A percentile compares a stretch with the other conserved stretches of the same genome.
These are phyloP conservation scores for Phytophthora idaei DNA, from an alignment of 352 stramenopile genomes.

Conservation along the genomic window DNA sequence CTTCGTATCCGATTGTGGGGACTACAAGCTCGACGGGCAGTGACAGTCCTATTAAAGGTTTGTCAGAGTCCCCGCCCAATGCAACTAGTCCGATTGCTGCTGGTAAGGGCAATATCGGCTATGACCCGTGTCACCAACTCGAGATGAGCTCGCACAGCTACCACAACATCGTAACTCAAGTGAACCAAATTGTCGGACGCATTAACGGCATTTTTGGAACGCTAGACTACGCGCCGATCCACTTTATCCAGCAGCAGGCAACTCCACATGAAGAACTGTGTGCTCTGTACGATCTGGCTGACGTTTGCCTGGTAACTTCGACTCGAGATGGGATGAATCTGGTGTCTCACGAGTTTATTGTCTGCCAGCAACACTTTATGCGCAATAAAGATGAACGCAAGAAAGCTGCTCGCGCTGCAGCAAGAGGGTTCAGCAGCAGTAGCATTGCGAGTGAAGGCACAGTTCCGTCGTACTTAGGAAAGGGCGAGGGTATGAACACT, in stretches of 20 bases:
- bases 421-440: constrained; percentile 7
- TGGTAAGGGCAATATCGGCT: constrained; percentile 34
- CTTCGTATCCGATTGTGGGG: constrained; percentile 31
- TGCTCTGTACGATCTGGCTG: constrained; percentile 88
- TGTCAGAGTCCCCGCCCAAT: constrained; percentile 32
- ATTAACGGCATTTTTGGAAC: constrained; percentile 91
- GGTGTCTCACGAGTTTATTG: constrained; percentile 90
- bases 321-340: constrained; percentile 92
- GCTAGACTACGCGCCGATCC: constrained; percentile 89
- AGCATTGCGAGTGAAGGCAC: background rate
- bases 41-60: constrained; percentile 37
- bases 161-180: constrained; percentile 70
- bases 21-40: constrained; percentile 21
- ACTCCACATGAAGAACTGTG: constrained; percentile 88
- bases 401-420: constrained; percentile 49
- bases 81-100: constrained; percentile 23
- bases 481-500: background rate
- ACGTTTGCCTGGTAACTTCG: constrained; percentile 90
- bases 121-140: constrained; percentile 62
- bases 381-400: constrained; percentile 72
- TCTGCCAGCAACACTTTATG: constrained; percentile 88
- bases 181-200: constrained; percentile 89
- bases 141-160: constrained; percentile 83
- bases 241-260: constrained; percentile 88
- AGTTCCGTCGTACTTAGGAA: background rate